Evolutionary conservation across 139 green algal species (phyloP), one percentile per base, ranked within the genome.

Genomic region (Astrephomene gubernaculifera): DNA sequence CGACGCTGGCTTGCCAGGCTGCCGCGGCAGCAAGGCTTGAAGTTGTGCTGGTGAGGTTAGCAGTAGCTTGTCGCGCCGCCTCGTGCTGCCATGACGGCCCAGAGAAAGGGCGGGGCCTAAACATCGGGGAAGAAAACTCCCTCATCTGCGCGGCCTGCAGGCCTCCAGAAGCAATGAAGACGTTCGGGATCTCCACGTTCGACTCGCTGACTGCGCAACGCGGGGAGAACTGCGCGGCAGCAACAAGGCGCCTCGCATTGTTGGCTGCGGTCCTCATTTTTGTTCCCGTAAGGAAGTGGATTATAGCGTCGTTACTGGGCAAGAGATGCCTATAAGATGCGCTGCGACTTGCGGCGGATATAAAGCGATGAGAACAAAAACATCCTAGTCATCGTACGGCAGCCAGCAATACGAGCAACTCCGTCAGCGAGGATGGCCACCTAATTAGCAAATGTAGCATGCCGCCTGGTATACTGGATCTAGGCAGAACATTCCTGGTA

Each of bases 1-100:
- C 39, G 41, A 76, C 69, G 24, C 69, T 76, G 0, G 75, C 75
- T 39, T 82, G 75, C 75, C 75, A 82, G 0, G 75, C 75, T 12
- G 75, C 57, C 2, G 57, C 31, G 6, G 75, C 75, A 1, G 75
- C 75, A 10, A 82, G 75, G 57, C 57, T 61, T 14, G 52, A 35
- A 0, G 57, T 33, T 8, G 35, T 54, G 53, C 73, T 81, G 43
- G 73, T 70, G 4, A 81, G 53, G 24, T 53, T 27, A 10, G 73
- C 52, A 14, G 73, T 70, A 4, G 71, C 45, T 10, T 79, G 71
- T n/a, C 71, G 71, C n/a, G n/a, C n/a, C n/a, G n/a, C n/a, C 45
- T 79, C 71, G 14, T 69, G 72, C 72, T 81, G 72, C 29, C 25
- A 8, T 4, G 72, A 52, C 72, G 44, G 70, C 14, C 7, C 41